Evolutionary conservation across 768 basidiomycete species (phyloP).

Genomic region (Mycena latifolia): DNA sequence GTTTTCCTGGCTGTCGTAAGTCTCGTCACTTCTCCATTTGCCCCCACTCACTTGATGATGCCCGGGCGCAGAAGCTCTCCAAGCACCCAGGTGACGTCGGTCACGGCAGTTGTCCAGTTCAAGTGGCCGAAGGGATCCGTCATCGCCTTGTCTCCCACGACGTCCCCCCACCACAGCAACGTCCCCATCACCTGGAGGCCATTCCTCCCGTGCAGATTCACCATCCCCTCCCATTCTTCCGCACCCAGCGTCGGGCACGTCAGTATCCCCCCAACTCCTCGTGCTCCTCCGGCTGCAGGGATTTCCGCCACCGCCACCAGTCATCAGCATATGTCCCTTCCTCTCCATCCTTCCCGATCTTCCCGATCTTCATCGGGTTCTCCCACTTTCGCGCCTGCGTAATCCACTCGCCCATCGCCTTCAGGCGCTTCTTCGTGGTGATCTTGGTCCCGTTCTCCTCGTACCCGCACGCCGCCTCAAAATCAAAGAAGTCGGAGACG

Average conservation of each 20-base stretch:
- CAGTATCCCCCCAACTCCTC: background rate
- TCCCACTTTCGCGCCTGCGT: background rate
- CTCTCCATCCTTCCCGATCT: background rate
- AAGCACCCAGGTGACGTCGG: too few species aligned
- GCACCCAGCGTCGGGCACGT: too few species aligned
- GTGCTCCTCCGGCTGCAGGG: slow-evolving; percentile 4
- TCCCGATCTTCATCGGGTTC: background rate
- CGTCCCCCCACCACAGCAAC: slow-evolving; percentile 7
- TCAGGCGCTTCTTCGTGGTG: background rate
- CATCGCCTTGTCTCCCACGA: too few species aligned
- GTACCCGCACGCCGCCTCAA: slow-evolving; percentile 7
- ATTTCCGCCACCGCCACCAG: background rate
- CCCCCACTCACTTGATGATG: too few species aligned
- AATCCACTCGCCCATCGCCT: background rate
- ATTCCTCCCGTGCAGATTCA: slow-evolving; percentile 2
- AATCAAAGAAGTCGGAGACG: background rate
- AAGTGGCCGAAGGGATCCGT: too few species aligned
- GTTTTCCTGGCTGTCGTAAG: too few species aligned
- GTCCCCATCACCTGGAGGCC: background rate
- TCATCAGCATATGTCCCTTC: background rate
- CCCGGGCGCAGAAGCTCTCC: too few species aligned
- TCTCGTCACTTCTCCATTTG: too few species aligned
- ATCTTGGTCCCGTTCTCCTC: background rate
- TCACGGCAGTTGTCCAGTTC: too few species aligned
- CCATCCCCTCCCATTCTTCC: too few species aligned